A percentile compares a stretch with the other conserved stretches of the same genome.
phyloP scores from a whole-genome alignment of 129 eudicot species.

The Helianthus annuus region DNA sequence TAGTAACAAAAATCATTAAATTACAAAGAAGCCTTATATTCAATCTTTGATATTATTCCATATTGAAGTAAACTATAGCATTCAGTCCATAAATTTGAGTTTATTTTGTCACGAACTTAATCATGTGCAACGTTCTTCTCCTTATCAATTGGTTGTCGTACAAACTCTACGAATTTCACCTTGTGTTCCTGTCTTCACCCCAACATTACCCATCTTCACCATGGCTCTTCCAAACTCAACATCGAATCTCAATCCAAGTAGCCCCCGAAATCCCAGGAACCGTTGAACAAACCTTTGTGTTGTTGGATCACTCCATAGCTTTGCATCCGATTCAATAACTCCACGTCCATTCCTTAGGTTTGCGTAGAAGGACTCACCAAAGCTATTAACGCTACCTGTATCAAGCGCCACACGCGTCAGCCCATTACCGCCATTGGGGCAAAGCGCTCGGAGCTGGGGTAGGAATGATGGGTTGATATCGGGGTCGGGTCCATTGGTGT shows the following conservation, averaged over 20 bases:
- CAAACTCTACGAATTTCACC: conserved; percentile 79
- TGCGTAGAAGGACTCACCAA: conserved; percentile 47
- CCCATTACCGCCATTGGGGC: conserved; percentile 51
- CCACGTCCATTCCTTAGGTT: conserved; percentile 60
- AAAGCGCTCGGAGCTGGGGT: conserved; percentile 50
- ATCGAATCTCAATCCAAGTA: conserved; percentile 39
- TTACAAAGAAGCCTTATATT: no score
- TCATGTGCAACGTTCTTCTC: no score
- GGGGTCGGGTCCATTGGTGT: conserved; percentile 52
- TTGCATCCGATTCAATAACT: conserved; percentile 65
- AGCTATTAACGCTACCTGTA: conserved; percentile 43
- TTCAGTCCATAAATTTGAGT: no score
- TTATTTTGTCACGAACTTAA: no score
- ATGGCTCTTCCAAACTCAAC: conserved; percentile 65
- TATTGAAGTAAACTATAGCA: no score
- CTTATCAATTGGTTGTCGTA: conserved; percentile 41
- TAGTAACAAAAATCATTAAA: no score
- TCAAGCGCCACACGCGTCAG: conserved; percentile 50
- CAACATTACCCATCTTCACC: conserved; percentile 73
- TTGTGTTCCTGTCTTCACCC: conserved; percentile 46
- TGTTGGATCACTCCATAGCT: conserved; percentile 45
- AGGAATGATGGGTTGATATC: conserved; percentile 49
- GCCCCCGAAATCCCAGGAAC: conserved; percentile 48
- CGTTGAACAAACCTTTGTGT: conserved; percentile 52
- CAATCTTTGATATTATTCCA: no score